Evolutionary conservation across 805 yeast species (phyloP).

Genomic region (Lachancea cidri): DNA sequence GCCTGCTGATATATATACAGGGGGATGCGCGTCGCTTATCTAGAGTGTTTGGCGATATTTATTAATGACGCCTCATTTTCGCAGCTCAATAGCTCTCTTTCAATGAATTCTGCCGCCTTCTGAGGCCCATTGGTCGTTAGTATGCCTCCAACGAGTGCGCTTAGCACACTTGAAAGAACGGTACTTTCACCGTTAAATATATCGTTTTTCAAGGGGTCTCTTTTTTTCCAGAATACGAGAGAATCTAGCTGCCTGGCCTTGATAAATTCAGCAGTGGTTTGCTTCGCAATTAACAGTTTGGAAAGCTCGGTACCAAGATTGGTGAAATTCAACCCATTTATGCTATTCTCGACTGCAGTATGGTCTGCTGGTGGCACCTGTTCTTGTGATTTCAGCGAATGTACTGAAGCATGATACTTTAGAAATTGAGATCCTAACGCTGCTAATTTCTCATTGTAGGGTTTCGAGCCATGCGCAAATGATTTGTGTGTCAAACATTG

Average conservation of each 20-base stretch:
- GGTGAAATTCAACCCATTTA: conserved; percentile 50
- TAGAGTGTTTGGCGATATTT: conserved; percentile 12
- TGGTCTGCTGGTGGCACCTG: conserved; percentile 9
- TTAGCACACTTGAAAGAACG: conserved; percentile 49
- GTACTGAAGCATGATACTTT: conserved; percentile 37
- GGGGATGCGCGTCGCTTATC: not conserved
- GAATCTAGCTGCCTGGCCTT: conserved; percentile 43
- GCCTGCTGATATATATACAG: conserved; percentile 3
- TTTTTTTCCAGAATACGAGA: conserved; percentile 62
- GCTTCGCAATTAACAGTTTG: conserved; percentile 47
- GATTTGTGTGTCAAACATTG: conserved; percentile 92
- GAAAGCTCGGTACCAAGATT: conserved; percentile 54
- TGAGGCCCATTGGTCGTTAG: conserved; percentile 55
- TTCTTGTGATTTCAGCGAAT: conserved; percentile 25
- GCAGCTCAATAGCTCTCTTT: conserved; percentile 41
- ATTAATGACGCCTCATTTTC: conserved; percentile 17
- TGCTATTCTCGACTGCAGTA: conserved; percentile 32
- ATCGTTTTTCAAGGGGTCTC: conserved; percentile 42
- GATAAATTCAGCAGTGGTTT: conserved; percentile 48
- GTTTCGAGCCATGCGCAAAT: conserved; percentile 85
- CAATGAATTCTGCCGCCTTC: conserved; percentile 54
- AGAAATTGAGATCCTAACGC: conserved; percentile 64
- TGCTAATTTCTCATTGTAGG: conserved; percentile 82
- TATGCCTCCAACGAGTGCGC: conserved; percentile 67
- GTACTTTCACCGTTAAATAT: conserved; percentile 51